These are phyloP conservation scores for Aspergillus transmontanensis DNA, from an alignment of 2,329 filamentous ascomycete species.

Conservation along the genomic window DNA sequence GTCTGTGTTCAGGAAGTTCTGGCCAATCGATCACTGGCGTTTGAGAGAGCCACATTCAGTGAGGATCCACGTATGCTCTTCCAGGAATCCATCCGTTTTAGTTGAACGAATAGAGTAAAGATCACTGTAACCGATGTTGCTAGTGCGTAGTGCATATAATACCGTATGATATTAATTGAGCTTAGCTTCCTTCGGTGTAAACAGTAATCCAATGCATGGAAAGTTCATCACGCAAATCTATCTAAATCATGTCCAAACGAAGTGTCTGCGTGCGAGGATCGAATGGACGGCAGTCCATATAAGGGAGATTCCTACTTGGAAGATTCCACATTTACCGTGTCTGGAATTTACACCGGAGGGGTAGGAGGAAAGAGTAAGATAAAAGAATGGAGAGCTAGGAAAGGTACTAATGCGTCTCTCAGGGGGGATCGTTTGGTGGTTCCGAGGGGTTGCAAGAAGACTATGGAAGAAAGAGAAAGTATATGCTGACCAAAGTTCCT, in stretches of 20 bases:
- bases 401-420: neutral
- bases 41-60: neutral
- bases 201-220: neutral
- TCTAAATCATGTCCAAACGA: neutral
- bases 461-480: neutral
- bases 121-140: neutral
- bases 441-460: neutral
- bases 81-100: too few relatives aligned
- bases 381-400: neutral
- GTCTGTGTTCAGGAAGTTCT: neutral
- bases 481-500: neutral
- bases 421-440: neutral
- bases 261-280: neutral
- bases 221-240: neutral
- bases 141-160: neutral
- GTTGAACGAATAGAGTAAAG: neutral
- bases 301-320: too few relatives aligned
- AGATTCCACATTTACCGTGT: too few relatives aligned
- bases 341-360: too few relatives aligned
- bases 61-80: too few relatives aligned
- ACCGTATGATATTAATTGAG: neutral
- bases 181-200: neutral
- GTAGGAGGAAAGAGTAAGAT: too few relatives aligned
- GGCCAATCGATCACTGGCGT: neutral
- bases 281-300: neutral